phyloP scores from a whole-genome alignment of 2,329 filamentous ascomycete species.

The Aspergillus texensis region DNA sequence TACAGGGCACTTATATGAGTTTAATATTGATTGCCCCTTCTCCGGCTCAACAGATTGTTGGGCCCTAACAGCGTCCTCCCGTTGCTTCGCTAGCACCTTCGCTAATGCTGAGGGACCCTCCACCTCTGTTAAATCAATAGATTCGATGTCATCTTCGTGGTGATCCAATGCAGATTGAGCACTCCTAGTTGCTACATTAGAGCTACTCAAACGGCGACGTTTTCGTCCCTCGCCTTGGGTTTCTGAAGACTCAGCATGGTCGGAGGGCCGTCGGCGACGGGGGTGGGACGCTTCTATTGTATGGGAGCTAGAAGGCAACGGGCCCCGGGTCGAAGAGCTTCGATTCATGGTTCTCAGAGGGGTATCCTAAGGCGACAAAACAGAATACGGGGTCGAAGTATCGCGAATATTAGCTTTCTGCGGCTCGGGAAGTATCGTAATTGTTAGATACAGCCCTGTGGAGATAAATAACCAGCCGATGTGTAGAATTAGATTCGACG shows the following conservation, averaged over 20 bases:
- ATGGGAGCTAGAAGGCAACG: not conserved
- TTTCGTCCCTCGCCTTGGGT: slow-evolving; percentile 14
- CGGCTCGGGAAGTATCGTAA: not conserved
- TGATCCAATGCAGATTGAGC: not conserved
- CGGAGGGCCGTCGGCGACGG: not conserved
- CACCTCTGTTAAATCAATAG: slow-evolving; percentile 54
- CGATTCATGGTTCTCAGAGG: not conserved
- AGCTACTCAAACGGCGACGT: slow-evolving; percentile 17
- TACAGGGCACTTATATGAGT: slow-evolving; percentile 61
- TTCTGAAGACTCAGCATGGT: slow-evolving; percentile 8
- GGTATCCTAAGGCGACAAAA: not conserved
- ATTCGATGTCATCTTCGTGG: slow-evolving; percentile 40
- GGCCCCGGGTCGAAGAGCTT: not conserved
- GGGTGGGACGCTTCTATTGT: not conserved
- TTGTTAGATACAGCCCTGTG: not conserved
- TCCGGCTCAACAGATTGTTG: slow-evolving; percentile 39
- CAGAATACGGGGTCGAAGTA: not conserved
- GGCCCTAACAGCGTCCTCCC: slow-evolving; percentile 53
- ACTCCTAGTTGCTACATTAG: not conserved
- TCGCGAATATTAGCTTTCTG: not conserved
- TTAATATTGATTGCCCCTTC: slow-evolving; percentile 43
- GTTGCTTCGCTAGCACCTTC: slow-evolving; percentile 55
- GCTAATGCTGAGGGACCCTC: slow-evolving; percentile 45
- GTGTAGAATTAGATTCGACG: no score
- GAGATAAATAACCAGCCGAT: not conserved